Evolutionary conservation across 129 eudicot genomes (phyloP), one percentile per base, ranked within the genome.

Genomic region (Silybum marianum): DNA sequence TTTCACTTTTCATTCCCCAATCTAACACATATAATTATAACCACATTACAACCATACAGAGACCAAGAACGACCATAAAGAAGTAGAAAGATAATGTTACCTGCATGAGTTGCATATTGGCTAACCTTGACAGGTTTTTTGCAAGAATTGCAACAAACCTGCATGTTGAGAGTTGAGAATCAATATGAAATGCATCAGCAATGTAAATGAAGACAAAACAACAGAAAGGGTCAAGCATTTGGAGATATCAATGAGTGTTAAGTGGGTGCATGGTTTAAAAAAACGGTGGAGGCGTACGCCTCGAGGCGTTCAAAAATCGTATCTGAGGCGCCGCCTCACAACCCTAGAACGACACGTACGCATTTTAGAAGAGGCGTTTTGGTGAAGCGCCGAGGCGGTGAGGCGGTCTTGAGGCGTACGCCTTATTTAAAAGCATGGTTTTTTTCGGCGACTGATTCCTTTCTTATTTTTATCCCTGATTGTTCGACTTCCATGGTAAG

Each of bases 81-180:
- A 69, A 71, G n/a, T 19, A 10, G 42, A 39, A 74, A 66, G 9
- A 75, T 10, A 32, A 80, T 26, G 63, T 62, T 76, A 93, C 98
- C 98, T 91, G 93, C 89, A 88, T 93, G 98, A 51, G 83, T 86
- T 75, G 93, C 87, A 26, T 86, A 93, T 75, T 85, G 97, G 83
- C 94, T 93, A 86, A 75, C 86, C 87, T 87, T 91, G 89, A 93
- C 87, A 80, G 98, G 98, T 86, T 90, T 93, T 90, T 87, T 93
- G 84, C 98, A 93, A 73, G 88, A 86, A 85, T 89, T 88, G 84
- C 98, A 93, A 85, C 90, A 71, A 69, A 93, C 98, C 98, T 93
- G 72, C 87, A 86, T 74, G 71, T 48, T 73, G 30, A 83, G 39
- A 78, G 65, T 36, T 66, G 58, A 82, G 65, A 67, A 65, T 51